phyloP scores from a whole-genome alignment of 257 asterid genomes.

The Solanum medicagineum region DNA sequence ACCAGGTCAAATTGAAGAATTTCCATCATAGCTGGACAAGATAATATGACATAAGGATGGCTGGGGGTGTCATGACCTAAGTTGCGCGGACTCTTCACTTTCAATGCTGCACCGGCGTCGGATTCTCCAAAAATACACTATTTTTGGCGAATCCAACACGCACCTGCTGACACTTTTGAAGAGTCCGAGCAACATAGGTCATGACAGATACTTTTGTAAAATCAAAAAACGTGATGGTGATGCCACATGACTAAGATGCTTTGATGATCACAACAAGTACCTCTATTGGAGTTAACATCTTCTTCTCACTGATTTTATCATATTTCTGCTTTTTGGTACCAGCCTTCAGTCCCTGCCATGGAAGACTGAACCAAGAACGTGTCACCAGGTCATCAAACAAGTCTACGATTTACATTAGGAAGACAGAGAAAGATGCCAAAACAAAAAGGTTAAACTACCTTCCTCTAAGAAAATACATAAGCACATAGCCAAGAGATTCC shows the following conservation, averaged over 20 bases:
- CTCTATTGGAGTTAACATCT: slow-evolving; percentile 89
- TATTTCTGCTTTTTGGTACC: slow-evolving; percentile 94
- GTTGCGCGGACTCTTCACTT: too few species aligned
- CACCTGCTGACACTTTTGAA: too few species aligned
- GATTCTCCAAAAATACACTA: too few species aligned
- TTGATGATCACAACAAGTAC: slow-evolving; percentile 21
- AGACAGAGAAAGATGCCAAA: not conserved
- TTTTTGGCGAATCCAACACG: too few species aligned
- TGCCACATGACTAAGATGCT: not conserved
- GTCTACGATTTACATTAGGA: not conserved
- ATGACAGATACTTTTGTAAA: not conserved
- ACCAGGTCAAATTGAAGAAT: not conserved
- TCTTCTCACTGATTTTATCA: slow-evolving; percentile 93
- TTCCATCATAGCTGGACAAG: not conserved
- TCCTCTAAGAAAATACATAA: slow-evolving; percentile 95
- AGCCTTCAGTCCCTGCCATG: slow-evolving; percentile 98
- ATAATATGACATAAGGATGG: not conserved
- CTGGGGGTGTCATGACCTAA: not conserved
- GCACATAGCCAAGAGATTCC: slow-evolving; percentile 95
- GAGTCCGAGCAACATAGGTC: too few species aligned
- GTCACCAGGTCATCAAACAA: not conserved
- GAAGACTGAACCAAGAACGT: slow-evolving; percentile 44
- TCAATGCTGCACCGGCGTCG: too few species aligned
- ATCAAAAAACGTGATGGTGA: not conserved
- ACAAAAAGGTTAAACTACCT: slow-evolving; percentile 32